These are phyloP conservation scores for Neurospora cerealis DNA, from an alignment of 495 filamentous ascomycete genomes.

Conservation along the genomic window DNA sequence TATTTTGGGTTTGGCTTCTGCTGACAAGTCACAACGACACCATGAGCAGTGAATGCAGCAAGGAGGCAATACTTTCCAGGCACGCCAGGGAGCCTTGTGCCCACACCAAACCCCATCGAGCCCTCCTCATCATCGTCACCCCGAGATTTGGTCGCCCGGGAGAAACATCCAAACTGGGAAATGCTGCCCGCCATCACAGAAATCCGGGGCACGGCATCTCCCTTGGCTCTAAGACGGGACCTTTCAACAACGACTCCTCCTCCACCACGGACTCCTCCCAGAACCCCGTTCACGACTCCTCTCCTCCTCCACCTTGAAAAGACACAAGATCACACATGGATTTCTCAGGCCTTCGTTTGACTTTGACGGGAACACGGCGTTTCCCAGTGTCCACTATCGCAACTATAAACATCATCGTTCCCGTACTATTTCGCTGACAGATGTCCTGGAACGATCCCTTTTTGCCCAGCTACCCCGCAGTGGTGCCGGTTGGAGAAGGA, in stretches of 20 bases:
- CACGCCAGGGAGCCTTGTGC: not conserved
- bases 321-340: not conserved
- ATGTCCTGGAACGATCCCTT: not conserved
- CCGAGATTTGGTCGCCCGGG: not conserved
- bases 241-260: not conserved
- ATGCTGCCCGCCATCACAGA: not conserved
- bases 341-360: not conserved
- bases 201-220: not conserved
- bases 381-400: not conserved
- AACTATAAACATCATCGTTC: not conserved
- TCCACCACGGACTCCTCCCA: not conserved
- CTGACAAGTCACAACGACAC: not conserved
- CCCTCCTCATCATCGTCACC: not conserved
- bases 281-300: too few relatives aligned
- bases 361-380: not conserved
- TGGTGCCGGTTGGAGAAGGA: not conserved
- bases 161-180: not conserved
- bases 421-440: not conserved
- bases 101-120: not conserved
- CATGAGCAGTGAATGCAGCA: not conserved
- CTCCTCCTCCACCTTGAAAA: not conserved
- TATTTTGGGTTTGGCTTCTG: not conserved
- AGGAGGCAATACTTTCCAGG: not conserved
- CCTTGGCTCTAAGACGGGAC: not conserved
- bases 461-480: not conserved